A percentile compares a stretch with the other conserved stretches of the same genome.
Conservation (phyloP, 768 basidiomycete species). For the Leucocoprinus sp. region DNA sequence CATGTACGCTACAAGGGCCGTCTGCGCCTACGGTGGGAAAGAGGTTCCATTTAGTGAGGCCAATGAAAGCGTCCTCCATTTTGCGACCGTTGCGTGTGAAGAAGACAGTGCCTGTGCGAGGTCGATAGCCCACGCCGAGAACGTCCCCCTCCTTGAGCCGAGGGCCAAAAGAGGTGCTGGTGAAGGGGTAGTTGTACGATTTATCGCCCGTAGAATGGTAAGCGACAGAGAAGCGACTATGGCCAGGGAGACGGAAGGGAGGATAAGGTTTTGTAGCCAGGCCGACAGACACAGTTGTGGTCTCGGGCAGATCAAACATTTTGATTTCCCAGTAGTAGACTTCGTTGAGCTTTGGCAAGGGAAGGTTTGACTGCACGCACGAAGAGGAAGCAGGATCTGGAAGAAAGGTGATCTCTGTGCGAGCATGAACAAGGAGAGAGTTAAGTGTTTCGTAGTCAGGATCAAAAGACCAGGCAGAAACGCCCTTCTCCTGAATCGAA, state of each 20-base stretch:
- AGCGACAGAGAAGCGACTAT: slow-evolving; percentile 80
- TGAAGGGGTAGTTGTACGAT: slow-evolving; percentile 95
- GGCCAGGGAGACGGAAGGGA: slow-evolving; percentile 84
- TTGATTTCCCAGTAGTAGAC: slow-evolving; percentile 99
- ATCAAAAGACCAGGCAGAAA: slow-evolving; percentile 98
- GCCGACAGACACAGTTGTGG: slow-evolving; percentile 86
- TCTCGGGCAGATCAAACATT: slow-evolving; percentile 91
- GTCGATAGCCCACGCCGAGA: slow-evolving; percentile 91
- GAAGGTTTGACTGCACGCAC: slow-evolving; percentile 93
- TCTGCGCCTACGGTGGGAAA: slow-evolving; percentile 97
- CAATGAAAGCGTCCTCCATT: slow-evolving; percentile 92
- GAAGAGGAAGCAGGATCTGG: slow-evolving; percentile 93
- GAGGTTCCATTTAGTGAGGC: slow-evolving; percentile 83
- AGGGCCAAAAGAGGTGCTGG: slow-evolving; percentile 75
- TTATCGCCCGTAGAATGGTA: slow-evolving; percentile 97
- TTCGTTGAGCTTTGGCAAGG: slow-evolving; percentile 95
- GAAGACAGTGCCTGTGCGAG: slow-evolving; percentile 96
- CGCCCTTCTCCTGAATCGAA: slow-evolving; percentile 98
- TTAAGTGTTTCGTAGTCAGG: slow-evolving; percentile 95
- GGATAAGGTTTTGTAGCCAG: slow-evolving; percentile 97
- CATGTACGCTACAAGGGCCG: slow-evolving; percentile 92
- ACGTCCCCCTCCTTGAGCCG: slow-evolving; percentile 90
- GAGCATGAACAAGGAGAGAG: slow-evolving; percentile 86
- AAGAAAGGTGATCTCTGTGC: slow-evolving; percentile 97
- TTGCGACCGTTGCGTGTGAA: slow-evolving; percentile 97